These are phyloP conservation scores for Leccinum olivaceoglutinosum DNA, from an alignment of 1,284 basidiomycete genomes.

Conservation along the genomic window DNA sequence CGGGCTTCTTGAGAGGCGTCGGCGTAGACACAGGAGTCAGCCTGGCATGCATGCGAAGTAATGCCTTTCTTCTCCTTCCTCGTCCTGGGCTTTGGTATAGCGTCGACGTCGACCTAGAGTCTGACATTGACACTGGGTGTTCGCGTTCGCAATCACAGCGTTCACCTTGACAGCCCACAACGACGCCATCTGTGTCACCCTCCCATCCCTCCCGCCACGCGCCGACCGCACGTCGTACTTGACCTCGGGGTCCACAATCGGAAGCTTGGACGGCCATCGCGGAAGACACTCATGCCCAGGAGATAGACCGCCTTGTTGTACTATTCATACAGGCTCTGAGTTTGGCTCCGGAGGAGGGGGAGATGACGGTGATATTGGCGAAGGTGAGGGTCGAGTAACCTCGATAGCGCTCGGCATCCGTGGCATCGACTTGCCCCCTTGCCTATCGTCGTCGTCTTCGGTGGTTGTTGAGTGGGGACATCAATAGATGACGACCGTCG, in stretches of 20 bases:
- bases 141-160: neutral
- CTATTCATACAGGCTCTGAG: neutral
- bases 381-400: neutral
- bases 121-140: neutral
- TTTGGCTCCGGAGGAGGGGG: neutral
- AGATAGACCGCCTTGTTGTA: neutral
- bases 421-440: neutral
- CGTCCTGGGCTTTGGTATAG: neutral
- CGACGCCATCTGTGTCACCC: slow-evolving; percentile 27
- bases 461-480: slow-evolving; percentile 7
- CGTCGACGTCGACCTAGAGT: neutral
- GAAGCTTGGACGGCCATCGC: slow-evolving; percentile 32
- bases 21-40: neutral
- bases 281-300: slow-evolving; percentile 9
- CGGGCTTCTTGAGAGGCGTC: slow-evolving; percentile 10
- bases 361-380: neutral
- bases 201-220: slow-evolving; percentile 71
- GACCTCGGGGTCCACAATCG: slow-evolving; percentile 40
- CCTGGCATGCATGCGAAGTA: neutral
- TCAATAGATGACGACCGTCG: slow-evolving; percentile 26
- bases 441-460: neutral
- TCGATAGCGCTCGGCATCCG: slow-evolving; percentile 12
- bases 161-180: slow-evolving; percentile 37
- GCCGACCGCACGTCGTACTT: slow-evolving; percentile 74
- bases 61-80: slow-evolving; percentile 2